These are phyloP conservation scores for Vitis rotundifolia DNA, from an alignment of 164 flowering plant genomes.

Conservation along the genomic window DNA sequence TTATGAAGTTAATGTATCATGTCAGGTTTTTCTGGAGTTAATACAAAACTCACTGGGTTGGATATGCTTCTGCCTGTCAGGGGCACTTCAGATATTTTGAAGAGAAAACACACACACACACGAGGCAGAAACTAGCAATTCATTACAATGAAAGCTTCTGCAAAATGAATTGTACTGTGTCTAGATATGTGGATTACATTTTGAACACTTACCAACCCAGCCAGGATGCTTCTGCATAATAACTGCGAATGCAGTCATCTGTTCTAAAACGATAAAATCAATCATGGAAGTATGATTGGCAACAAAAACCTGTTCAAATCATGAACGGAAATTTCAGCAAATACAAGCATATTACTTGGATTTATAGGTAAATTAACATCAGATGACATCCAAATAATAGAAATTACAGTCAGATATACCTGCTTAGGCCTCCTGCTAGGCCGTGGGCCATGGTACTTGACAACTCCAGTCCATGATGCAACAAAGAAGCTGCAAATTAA, in stretches of 20 bases:
- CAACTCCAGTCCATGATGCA: conserved; percentile 99
- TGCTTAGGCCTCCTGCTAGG: conserved; percentile 94
- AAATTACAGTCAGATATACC: conserved; percentile 30
- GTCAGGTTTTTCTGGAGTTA: too few relatives aligned
- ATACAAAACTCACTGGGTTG: too few relatives aligned
- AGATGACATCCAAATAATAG: neutral
- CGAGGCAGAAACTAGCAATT: too few relatives aligned
- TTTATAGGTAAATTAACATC: neutral
- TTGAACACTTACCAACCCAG: conserved; percentile 89
- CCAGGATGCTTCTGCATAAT: conserved; percentile 99
- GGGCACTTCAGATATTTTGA: too few relatives aligned
- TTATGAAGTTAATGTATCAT: too few relatives aligned
- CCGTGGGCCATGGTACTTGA: conserved; percentile 94
- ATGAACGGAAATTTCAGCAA: conserved; percentile 8
- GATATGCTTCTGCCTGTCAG: too few relatives aligned
- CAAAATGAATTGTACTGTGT: too few relatives aligned
- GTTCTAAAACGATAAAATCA: conserved; percentile 93
- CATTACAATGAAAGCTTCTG: too few relatives aligned
- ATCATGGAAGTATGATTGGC: conserved; percentile 99
- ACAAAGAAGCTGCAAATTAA: conserved; percentile 92
- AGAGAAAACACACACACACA: too few relatives aligned
- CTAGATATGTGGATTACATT: neutral
- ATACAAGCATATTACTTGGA: too few relatives aligned
- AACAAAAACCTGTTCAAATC: conserved; percentile 77
- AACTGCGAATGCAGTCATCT: conserved; percentile 98